Evolutionary conservation across 192 early-diverging fungal genomes (phyloP), one percentile per base, ranked within the genome.

Genomic region (Backusella liffmaniae): DNA sequence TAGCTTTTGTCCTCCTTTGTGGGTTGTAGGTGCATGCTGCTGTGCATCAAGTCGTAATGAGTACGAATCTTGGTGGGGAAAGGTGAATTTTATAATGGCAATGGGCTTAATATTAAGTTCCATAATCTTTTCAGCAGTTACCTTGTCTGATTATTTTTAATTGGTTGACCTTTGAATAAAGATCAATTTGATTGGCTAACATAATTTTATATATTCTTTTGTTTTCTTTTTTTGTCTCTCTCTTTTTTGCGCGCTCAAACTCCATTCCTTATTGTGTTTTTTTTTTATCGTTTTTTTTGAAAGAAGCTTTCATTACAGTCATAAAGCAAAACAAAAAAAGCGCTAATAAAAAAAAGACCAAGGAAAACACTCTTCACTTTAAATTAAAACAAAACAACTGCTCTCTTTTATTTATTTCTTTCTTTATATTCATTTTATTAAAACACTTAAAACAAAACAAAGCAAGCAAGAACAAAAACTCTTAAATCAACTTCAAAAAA

Each of bases 21-120:
- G 75, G 75, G 44, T 76, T 29, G 30, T 76, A 4, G 75, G 75
- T 23, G 75, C 75, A 8, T 76, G 75, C 35, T 76, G 75, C 12
- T 76, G 75, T 59, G 67, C 66, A 13, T 30, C 46, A 5, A 76
- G 75, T 41, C 42, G 75, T 15, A 76, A 76, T 70, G n/a, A 46
- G 9, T 76, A 76, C 30, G 75, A 76, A 53, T 44, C 75, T 8
- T 76, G 67, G 44, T 76, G 75, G 75, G 75, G 75, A 2, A 76
- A 76, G 56, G 46, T 69, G 3, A 76, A 76, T 29, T 70, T 76
- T 35, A n/a, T 76, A 1, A 70, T 76, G 66, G 70, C 70, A 5
- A 56, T 70, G 44, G 67, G 44, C 2, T 37, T 76, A 21, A 66
- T 76, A 10, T 26, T 76, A 34, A 37, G 15, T 26, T 70, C 75